Base-by-base conservation (phyloP, 805 yeast genomes). In the Suhomyces canberraensis region DNA sequence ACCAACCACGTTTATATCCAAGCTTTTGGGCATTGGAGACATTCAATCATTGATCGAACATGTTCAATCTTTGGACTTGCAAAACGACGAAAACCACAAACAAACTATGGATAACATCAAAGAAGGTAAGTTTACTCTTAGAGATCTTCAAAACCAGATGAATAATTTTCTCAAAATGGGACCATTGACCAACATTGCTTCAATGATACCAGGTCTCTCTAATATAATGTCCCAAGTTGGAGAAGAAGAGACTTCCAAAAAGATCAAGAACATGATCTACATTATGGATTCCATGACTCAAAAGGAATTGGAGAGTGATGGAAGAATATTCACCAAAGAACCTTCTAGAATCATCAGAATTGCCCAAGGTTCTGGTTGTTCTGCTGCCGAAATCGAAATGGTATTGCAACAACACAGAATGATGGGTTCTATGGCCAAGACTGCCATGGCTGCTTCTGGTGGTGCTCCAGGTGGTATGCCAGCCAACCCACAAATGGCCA, bases 211-310 rank as follows among this genome's bases (percentile, higher is more conserved):
- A 0, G 87, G 96, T 53, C 77, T 89, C 65, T 78, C 90, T 25
- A 79, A 78, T 47, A 73, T 91, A 73, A 82, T 91, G 76, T 79
- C 75, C 35, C 91, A 86, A 59, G 80, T 87, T 29, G 93, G 95
- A 18, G 97, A 89, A 57, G 96, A 88, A 50, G 98, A 93, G 52
- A 82, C 96, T 0, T 77, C 87, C n/a, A 73, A 76, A 37, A 75
- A 83, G 54, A 72, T 91, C 67, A 91, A 90, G 58, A 74, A 82
- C 46, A 88, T 91, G 95, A 81, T 91, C 31, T 90, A 77, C 52
- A 81, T 91, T 19, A 77, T 91, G 84, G 98, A 91, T 60, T 88
- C 97, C 2, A 91, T 91, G 98, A 91, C 96, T 1, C 81, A 81
- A 46, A 71, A 82, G 53, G 98, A 91, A 66, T 75, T 91, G 42